These are phyloP conservation scores for Tolypocladium guangdongense DNA, from an alignment of 2,329 filamentous ascomycete genomes.

Conservation along the genomic window DNA sequence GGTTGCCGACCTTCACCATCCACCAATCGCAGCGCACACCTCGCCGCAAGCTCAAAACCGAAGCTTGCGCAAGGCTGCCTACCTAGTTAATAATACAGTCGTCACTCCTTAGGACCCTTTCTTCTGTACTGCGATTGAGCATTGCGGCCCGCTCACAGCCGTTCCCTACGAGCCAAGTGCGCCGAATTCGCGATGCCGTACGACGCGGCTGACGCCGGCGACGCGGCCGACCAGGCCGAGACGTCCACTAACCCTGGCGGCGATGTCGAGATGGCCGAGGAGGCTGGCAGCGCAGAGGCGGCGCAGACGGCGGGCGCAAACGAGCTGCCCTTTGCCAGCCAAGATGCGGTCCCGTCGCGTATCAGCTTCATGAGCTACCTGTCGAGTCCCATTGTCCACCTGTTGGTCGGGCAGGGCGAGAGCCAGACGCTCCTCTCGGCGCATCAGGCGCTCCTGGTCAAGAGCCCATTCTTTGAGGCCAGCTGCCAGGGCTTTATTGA, in stretches of 20 bases:
- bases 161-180: not conserved
- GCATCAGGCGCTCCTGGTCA: constrained; percentile 64
- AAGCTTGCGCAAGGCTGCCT: too few species aligned
- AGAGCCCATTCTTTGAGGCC: constrained; percentile 65
- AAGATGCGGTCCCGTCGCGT: constrained; percentile 23
- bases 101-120: not conserved
- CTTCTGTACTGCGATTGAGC: not conserved
- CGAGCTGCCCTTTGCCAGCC: constrained; percentile 27
- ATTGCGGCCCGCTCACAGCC: not conserved
- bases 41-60: not conserved
- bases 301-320: constrained; percentile 17
- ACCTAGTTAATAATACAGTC: too few species aligned
- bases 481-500: constrained; percentile 50
- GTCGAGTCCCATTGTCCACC: constrained; percentile 56
- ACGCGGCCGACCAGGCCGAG: constrained; percentile 11
- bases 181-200: not conserved
- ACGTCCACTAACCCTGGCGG: constrained; percentile 14
- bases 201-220: constrained; percentile 9
- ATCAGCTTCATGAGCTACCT: constrained; percentile 48
- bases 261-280: constrained; percentile 29
- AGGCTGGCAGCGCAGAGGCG: constrained; percentile 14
- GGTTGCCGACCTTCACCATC: too few species aligned
- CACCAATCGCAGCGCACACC: not conserved
- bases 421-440: constrained; percentile 55
- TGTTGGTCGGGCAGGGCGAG: constrained; percentile 53